phyloP scores from a whole-genome alignment of 148 eudicot species.

The Hydrangea macrophylla region DNA sequence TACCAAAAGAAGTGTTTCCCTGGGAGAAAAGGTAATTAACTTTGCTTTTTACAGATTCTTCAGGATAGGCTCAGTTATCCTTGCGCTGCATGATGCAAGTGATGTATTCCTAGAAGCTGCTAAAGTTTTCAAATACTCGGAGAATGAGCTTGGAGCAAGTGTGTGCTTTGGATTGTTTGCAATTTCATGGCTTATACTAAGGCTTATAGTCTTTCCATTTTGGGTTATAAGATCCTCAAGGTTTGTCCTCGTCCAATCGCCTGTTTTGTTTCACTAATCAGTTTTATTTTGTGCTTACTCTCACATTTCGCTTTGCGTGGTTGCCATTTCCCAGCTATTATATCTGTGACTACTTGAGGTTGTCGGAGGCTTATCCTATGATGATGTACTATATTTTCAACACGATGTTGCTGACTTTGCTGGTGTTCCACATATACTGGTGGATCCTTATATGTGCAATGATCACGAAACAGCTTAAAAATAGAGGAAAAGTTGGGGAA shows the following conservation, averaged over 20 bases:
- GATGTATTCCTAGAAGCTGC: constrained; percentile 96
- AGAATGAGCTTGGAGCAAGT: constrained; percentile 89
- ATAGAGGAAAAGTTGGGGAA: constrained; percentile 94
- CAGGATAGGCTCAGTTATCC: constrained; percentile 70
- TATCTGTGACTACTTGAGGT: constrained; percentile 40
- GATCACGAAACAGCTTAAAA: constrained; percentile 79
- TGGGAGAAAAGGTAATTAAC: not conserved
- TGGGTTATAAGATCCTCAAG: constrained; percentile 79
- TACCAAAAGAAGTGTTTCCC: no score
- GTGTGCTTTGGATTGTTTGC: constrained; percentile 79
- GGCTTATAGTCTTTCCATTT: constrained; percentile 84
- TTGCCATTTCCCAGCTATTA: constrained; percentile 49
- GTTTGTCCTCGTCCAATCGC: constrained; percentile 37
- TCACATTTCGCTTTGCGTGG: constrained; percentile 6
- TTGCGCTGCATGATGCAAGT: constrained; percentile 94
- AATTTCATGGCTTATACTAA: constrained; percentile 82
- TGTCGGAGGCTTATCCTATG: constrained; percentile 45
- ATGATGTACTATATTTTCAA: constrained; percentile 71
- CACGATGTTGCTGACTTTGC: constrained; percentile 75
- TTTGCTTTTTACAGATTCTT: constrained; percentile 51
- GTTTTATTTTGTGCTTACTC: not conserved
- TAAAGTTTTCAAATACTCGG: constrained; percentile 85
- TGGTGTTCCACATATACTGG: constrained; percentile 96
- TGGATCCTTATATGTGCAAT: constrained; percentile 86
- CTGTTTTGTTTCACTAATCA: not conserved